These are phyloP conservation scores for Candida sp. DNA, from an alignment of 1,139 yeast genomes.

Conservation along the genomic window DNA sequence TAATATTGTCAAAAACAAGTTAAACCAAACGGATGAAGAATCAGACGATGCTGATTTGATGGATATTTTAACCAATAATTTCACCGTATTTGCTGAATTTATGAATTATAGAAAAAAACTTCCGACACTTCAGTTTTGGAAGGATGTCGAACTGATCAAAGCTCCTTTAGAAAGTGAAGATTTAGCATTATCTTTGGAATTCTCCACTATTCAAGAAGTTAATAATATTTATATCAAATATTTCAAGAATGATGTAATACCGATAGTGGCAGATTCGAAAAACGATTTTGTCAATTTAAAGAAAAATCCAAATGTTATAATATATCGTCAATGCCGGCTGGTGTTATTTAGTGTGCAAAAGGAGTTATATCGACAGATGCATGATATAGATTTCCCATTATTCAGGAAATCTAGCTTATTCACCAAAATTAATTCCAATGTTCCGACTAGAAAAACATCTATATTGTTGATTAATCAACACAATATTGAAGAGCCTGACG, in stretches of 20 bases:
- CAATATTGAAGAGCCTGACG: not conserved
- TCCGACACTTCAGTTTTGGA: constrained; percentile 58
- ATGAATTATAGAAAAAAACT: constrained; percentile 48
- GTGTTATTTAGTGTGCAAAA: constrained; percentile 56
- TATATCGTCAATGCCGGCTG: constrained; percentile 49
- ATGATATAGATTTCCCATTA: constrained; percentile 47
- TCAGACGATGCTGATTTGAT: not conserved
- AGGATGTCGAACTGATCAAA: constrained; percentile 60
- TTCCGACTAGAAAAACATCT: constrained; percentile 2
- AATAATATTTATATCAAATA: constrained; percentile 42
- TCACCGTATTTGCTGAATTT: constrained; percentile 52
- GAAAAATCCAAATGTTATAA: constrained; percentile 7
- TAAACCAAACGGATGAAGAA: constrained; percentile 1
- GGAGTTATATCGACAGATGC: constrained; percentile 46
- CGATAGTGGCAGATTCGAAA: constrained; percentile 17
- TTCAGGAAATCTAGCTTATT: constrained; percentile 42
- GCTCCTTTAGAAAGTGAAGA: constrained; percentile 64
- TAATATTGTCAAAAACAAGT: constrained; percentile 9
- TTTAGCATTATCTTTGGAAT: constrained; percentile 29
- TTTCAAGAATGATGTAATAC: constrained; percentile 26
- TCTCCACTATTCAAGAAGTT: constrained; percentile 46
- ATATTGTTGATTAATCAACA: constrained; percentile 19
- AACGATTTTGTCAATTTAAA: constrained; percentile 11
- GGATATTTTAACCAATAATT: constrained; percentile 2
- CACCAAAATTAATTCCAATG: not conserved